phyloP scores from a whole-genome alignment of 805 yeast species.

The Wickerhamomyces rabaulensis region DNA sequence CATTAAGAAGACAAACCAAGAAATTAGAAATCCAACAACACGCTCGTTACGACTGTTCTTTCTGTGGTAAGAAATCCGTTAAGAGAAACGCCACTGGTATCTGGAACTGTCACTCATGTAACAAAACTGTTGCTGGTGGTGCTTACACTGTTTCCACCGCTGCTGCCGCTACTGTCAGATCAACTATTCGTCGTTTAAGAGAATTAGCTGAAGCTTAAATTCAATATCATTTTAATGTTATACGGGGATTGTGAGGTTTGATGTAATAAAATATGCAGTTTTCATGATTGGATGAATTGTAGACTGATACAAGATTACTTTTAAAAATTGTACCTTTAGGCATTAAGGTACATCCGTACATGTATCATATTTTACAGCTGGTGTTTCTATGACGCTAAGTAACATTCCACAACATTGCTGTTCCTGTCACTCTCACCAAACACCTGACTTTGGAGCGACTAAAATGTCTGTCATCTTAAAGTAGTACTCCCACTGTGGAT shows the following conservation, averaged over 20 bases:
- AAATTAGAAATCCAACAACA: constrained; percentile 99
- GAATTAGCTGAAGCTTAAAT: constrained; percentile 98
- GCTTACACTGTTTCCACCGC: constrained; percentile 99
- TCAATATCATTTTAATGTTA: neutral
- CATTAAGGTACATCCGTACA: no score
- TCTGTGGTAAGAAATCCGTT: constrained; percentile 99
- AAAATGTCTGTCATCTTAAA: no score
- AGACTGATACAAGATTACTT: neutral
- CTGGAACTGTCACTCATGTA: constrained; percentile 96
- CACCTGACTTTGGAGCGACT: no score
- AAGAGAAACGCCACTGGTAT: constrained; percentile 98
- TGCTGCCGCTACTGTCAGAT: constrained; percentile 99
- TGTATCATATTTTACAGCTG: no score
- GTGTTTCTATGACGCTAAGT: no score
- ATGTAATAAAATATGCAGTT: neutral
- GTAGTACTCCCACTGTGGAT: no score
- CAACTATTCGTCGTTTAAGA: constrained; percentile 99
- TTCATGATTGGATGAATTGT: neutral
- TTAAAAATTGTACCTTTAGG: no score
- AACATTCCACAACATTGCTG: no score
- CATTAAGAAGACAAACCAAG: constrained; percentile 99
- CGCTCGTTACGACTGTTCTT: constrained; percentile 97
- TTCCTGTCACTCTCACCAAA: no score
- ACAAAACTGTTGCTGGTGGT: constrained; percentile 99
- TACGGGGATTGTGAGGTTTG: neutral